These are phyloP conservation scores for Phytophthora idaei DNA, from an alignment of 352 stramenopile species.

Conservation along the genomic window DNA sequence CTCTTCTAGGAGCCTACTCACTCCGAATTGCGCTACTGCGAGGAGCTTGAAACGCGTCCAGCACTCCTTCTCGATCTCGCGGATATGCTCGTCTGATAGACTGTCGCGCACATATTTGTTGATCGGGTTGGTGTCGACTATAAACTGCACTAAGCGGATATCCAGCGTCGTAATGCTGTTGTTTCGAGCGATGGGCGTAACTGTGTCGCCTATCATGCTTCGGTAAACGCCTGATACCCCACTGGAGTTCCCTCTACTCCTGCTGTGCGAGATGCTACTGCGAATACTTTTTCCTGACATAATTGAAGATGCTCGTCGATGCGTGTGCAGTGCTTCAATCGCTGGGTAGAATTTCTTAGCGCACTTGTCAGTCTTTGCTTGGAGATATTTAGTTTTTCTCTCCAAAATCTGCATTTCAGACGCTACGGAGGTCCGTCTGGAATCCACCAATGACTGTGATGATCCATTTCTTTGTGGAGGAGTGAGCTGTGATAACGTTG, in stretches of 20 bases:
- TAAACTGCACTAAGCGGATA: constrained; percentile 47
- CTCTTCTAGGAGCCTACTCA: constrained; percentile 42
- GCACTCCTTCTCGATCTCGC: constrained; percentile 52
- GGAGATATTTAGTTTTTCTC: constrained; percentile 67
- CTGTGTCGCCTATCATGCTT: constrained; percentile 20
- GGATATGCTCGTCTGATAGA: constrained; percentile 48
- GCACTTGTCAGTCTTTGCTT: constrained; percentile 51
- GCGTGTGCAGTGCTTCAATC: constrained; percentile 16
- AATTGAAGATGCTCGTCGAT: constrained; percentile 17
- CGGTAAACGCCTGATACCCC: constrained; percentile 14
- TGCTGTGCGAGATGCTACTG: constrained; percentile 22
- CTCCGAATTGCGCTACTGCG: constrained; percentile 34
- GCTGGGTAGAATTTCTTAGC: constrained; percentile 32
- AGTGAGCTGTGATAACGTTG: background rate
- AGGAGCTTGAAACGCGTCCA: constrained; percentile 58
- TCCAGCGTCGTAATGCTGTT: constrained; percentile 1
- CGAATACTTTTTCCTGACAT: constrained; percentile 14
- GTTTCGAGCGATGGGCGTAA: constrained; percentile 2
- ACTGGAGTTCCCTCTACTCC: constrained; percentile 15
- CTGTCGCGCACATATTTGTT: constrained; percentile 54
- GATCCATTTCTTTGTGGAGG: background rate
- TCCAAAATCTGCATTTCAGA: constrained; percentile 57
- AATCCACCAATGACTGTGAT: background rate
- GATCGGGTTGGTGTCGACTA: constrained; percentile 58
- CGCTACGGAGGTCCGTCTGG: constrained; percentile 30